phyloP scores from a whole-genome alignment of 352 stramenopile species.

The Globisporangium cederbergense region DNA sequence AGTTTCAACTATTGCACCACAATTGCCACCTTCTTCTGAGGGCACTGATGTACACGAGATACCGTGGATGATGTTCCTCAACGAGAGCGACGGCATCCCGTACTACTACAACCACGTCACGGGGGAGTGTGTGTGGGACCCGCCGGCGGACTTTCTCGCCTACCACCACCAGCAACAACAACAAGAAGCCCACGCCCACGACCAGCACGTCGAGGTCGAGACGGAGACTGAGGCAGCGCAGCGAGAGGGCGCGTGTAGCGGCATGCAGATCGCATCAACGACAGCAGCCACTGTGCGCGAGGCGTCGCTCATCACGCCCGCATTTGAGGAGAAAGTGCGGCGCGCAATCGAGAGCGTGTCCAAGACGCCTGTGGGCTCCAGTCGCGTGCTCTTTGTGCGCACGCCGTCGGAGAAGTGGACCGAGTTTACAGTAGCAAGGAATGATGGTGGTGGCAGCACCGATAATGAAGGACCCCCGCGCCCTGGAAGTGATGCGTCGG shows the following conservation, averaged over 20 bases:
- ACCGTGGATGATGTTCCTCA: constrained; percentile 68
- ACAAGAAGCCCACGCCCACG: too few species aligned
- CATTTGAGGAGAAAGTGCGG: constrained; percentile 55
- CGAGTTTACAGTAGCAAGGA: background rate
- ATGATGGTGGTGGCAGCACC: background rate
- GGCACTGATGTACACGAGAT: constrained; percentile 4
- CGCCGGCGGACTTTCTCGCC: constrained; percentile 44
- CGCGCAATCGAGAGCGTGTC: constrained; percentile 41
- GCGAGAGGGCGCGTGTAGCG: background rate
- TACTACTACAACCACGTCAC: constrained; percentile 75
- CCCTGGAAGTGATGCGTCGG: background rate
- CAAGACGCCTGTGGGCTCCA: constrained; percentile 41
- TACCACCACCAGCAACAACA: constrained; percentile 23
- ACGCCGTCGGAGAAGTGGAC: constrained; percentile 30
- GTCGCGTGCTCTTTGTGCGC: constrained; percentile 38
- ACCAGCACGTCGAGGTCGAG: background rate
- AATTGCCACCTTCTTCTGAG: background rate
- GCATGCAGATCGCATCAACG: background rate
- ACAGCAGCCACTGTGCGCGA: background rate
- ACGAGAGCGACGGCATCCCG: constrained; percentile 52
- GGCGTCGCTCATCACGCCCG: constrained; percentile 26
- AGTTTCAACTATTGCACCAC: background rate
- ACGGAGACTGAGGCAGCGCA: background rate
- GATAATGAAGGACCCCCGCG: constrained; percentile 1
- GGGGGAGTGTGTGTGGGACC: constrained; percentile 62